Conservation (phyloP, 306 rosid genomes). For the Medicago truncatula region MtrunA17r5.0-ANR NC_053047.1:42193001-42193500, state of each 20-base stretch:
- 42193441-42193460: no score
- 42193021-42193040: conserved; percentile 53
- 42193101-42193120: conserved; percentile 94
- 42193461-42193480: no score
- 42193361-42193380: no score
- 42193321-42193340: no score
- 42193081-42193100: conserved; percentile 97
- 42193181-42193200: conserved; percentile 56
- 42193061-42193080: conserved; percentile 89
- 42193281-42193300: no score
- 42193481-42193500: no score
- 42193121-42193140: conserved; percentile 96
- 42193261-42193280: no score
- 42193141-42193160: conserved; percentile 93
- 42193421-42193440: no score
- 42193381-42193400: no score
- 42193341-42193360: no score
- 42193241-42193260: conserved; percentile 47
- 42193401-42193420: no score
- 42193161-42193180: conserved; percentile 55
- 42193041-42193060: conserved; percentile 57
- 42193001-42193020: conserved; percentile 51
- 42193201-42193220: conserved; percentile 42
- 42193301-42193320: no score
- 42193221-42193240: conserved; percentile 51